These are phyloP conservation scores for Penicillium sclerotiorum DNA, from an alignment of 2,329 filamentous ascomycete species.

Conservation along the genomic window DNA sequence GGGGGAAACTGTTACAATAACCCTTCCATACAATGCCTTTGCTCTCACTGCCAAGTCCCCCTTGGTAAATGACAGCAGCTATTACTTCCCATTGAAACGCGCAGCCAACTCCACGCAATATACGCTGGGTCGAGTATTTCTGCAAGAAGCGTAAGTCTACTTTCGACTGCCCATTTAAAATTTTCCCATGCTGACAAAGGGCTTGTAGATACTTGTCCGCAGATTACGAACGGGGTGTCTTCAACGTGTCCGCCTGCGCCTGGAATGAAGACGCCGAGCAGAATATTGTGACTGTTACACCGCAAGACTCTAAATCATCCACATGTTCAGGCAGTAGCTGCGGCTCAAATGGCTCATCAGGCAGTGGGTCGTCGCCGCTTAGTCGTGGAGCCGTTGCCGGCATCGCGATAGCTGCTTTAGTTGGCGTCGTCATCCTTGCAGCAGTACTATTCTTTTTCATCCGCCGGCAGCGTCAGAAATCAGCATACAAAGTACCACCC, in stretches of 20 bases:
- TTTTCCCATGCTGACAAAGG: constrained; percentile 17
- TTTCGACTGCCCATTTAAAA: background rate
- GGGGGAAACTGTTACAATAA: constrained; percentile 17
- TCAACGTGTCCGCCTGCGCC: constrained; percentile 51
- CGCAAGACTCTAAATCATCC: constrained; percentile 8
- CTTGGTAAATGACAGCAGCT: constrained; percentile 52
- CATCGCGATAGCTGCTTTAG: constrained; percentile 17
- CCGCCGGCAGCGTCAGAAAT: constrained; percentile 16
- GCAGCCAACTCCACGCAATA: constrained; percentile 57
- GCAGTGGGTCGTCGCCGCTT: constrained; percentile 4
- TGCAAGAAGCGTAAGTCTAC: constrained; percentile 63
- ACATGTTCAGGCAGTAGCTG: constrained; percentile 8
- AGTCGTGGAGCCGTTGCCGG: constrained; percentile 19
- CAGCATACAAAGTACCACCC: constrained; percentile 9
- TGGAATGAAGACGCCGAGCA: constrained; percentile 14
- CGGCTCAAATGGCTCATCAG: background rate
- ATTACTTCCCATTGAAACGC: constrained; percentile 69
- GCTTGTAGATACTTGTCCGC: constrained; percentile 54
- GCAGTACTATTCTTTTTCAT: constrained; percentile 15
- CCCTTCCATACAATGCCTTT: constrained; percentile 49
- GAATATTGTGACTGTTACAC: constrained; percentile 14
- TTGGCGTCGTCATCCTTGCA: constrained; percentile 13
- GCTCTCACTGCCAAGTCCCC: constrained; percentile 49
- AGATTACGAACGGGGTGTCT: constrained; percentile 57
- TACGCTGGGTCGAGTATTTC: constrained; percentile 67